Base-by-base conservation (phyloP, 371 early-diverging fungal species). In the Mucor irregularis region DNA sequence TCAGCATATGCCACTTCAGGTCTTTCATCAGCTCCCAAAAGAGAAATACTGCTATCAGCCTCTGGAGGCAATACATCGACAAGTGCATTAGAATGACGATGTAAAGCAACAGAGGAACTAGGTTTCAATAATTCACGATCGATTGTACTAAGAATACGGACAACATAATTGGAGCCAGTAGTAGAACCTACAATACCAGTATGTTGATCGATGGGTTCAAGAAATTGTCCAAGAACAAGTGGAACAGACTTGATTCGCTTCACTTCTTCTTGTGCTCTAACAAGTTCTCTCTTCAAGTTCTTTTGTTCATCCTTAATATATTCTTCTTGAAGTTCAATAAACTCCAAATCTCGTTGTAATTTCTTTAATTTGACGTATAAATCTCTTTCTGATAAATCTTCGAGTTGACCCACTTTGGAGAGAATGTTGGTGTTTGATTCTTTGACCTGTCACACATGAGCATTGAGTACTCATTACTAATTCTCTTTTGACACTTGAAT, bases 181-280 rank as follows among this genome's bases (percentile, higher is more conserved):
- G 99, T 99, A 13, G 97, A 96, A 17, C 93, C 93, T 34, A 99
- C 92, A 69, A 99, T 99, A 56, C 98, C 99, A 2, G 97, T 96
- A 65, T 96, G 90, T 65, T 92, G 90, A 79, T 99, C 99, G 64
- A 99, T 95, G 29, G 98, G 93, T 74, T 99, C 99, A 43, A 99
- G 75, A 78, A 99, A 99, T 75, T 99, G 99, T 22, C 99, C 99
- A 73, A 99, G 94, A 22, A 99, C 95, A 38, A 99, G 83, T 25
- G 99, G 99, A 14, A 99, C 99, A 17, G 97, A 94, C 73, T 96
- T 92, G 65, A 99, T 99, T 54, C 99, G 85, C 78, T 99, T 97
- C 14, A 99, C 99, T 74, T 99, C 99, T 64, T 98, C 98, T 74
- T 96, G 96, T 28, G 98, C 95, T 38, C 94, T 83, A 26, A 95